Conservation (phyloP, 306 rosid species). For the Prunus dulcis region DNA sequence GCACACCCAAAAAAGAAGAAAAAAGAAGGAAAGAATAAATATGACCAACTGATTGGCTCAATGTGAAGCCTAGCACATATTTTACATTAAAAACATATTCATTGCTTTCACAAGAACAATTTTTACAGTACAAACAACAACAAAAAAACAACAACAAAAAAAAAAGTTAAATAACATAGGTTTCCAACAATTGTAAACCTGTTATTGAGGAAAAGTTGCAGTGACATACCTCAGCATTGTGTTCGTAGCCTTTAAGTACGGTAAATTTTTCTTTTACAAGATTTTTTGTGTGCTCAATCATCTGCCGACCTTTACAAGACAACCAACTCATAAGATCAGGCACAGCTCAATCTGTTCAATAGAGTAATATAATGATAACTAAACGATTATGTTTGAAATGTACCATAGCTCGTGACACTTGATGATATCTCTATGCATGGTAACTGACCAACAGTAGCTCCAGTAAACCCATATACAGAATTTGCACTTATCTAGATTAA, state of each 20-base stretch:
- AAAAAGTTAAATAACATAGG: neutral
- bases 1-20: neutral
- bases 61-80: neutral
- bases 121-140: neutral
- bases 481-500: constrained; percentile 85
- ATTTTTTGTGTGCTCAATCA: constrained; percentile 92
- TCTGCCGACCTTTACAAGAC: constrained; percentile 71
- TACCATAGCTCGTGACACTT: constrained; percentile 99
- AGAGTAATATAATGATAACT: neutral
- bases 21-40: neutral
- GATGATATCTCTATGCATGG: constrained; percentile 97
- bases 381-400: constrained; percentile 14
- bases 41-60: neutral
- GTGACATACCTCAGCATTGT: constrained; percentile 75
- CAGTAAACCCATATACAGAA: constrained; percentile 97
- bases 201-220: constrained; percentile 12
- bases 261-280: constrained; percentile 87
- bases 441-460: constrained; percentile 92
- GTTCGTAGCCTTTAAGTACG: constrained; percentile 64
- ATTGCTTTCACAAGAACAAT: neutral
- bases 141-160: neutral
- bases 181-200: neutral
- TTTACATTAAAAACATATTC: neutral
- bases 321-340: constrained; percentile 31
- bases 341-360: constrained; percentile 15